Evolutionary conservation across 176 grass and related monocot species (phyloP).

Genomic region (Canna indica): DNA sequence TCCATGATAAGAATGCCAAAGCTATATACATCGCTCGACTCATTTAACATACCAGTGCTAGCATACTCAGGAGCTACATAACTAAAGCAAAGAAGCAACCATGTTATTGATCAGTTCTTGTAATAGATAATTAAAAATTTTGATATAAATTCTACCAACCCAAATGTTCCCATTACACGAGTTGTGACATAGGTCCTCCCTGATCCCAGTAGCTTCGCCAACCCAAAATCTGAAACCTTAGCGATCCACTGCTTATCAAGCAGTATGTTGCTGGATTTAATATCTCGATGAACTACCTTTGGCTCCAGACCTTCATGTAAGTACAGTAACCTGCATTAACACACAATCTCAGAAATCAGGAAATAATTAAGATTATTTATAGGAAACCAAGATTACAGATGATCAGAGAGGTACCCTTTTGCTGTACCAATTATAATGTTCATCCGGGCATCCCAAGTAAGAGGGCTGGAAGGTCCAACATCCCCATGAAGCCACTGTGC

Average conservation of each 20-base stretch:
- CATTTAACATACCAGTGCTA: constrained; percentile 88
- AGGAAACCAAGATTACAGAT: background rate
- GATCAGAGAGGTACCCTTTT: constrained; percentile 55
- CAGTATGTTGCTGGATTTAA: constrained; percentile 91
- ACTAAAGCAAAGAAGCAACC: constrained; percentile 37
- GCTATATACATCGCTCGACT: constrained; percentile 88
- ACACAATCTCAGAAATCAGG: constrained; percentile 18
- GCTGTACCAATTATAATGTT: constrained; percentile 77
- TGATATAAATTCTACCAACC: constrained; percentile 35
- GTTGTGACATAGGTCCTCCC: constrained; percentile 91
- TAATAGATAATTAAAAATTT: background rate
- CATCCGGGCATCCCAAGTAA: constrained; percentile 87
- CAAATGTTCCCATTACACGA: constrained; percentile 93
- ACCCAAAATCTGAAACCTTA: constrained; percentile 95
- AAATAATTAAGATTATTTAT: background rate
- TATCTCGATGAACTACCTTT: constrained; percentile 92
- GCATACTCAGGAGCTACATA: constrained; percentile 94
- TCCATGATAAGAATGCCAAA: constrained; percentile 97
- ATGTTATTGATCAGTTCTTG: background rate
- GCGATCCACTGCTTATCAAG: constrained; percentile 86
- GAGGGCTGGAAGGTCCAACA: constrained; percentile 76
- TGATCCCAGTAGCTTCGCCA: constrained; percentile 81
- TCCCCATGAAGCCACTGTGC: constrained; percentile 96
- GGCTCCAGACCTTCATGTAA: constrained; percentile 90
- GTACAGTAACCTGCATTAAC: constrained; percentile 72